Evolutionary conservation across 2,329 filamentous ascomycete genomes (phyloP).

Genomic region (Aspergillus jensenii): DNA sequence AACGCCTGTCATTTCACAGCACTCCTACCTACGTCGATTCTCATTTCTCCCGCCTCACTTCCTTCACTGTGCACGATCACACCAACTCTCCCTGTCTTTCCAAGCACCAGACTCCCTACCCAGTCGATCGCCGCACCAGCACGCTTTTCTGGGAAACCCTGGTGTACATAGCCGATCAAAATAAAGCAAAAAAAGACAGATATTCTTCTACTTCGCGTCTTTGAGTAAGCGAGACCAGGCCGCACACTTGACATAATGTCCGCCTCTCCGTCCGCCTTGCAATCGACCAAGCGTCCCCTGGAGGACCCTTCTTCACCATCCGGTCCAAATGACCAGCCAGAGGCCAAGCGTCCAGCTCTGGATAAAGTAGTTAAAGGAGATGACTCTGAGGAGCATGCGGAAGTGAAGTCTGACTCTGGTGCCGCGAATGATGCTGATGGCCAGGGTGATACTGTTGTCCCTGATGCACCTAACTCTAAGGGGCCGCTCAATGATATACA

Average conservation of each 20-base stretch:
- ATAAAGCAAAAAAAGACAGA: slow-evolving; percentile 51
- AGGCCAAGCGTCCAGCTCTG: slow-evolving; percentile 93
- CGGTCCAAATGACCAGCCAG: slow-evolving; percentile 85
- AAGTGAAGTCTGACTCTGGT: slow-evolving; percentile 24
- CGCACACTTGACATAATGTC: slow-evolving; percentile 61
- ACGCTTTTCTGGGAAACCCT: slow-evolving; percentile 87
- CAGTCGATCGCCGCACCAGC: slow-evolving; percentile 66
- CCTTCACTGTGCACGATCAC: slow-evolving; percentile 33
- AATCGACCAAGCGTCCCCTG: slow-evolving; percentile 77
- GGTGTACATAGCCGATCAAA: slow-evolving; percentile 72
- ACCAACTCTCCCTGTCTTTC: slow-evolving; percentile 28
- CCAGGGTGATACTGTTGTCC: slow-evolving; percentile 68
- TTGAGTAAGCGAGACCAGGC: slow-evolving; percentile 41
- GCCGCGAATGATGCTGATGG: slow-evolving; percentile 26
- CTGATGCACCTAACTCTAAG: slow-evolving; percentile 62
- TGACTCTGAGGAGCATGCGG: slow-evolving; percentile 33
- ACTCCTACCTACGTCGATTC: slow-evolving; percentile 28
- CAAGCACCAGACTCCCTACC: slow-evolving; percentile 42
- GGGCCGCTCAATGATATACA: slow-evolving; percentile 53
- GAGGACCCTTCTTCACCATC: slow-evolving; percentile 97
- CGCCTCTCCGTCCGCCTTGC: slow-evolving; percentile 56
- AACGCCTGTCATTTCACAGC: slow-evolving; percentile 28
- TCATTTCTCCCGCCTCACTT: slow-evolving; percentile 37
- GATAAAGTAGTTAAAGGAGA: slow-evolving; percentile 82
- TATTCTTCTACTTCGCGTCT: slow-evolving; percentile 47